Conservation (phyloP, 805 yeast genomes). For the Lipomyces spencermartinsiae region DNA sequence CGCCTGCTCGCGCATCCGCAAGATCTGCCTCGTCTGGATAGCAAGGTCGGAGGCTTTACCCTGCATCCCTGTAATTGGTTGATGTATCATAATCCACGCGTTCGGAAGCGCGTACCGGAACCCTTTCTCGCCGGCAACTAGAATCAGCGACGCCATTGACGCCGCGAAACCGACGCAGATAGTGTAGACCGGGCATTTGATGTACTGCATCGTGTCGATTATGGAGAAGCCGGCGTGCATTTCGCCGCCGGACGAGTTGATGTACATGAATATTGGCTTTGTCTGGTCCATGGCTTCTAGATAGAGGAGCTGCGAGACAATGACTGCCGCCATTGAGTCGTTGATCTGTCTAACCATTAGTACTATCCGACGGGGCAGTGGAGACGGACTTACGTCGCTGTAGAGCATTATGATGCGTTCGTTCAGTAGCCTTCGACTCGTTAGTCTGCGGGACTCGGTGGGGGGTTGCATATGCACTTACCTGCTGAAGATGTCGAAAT, state of each 20-base stretch:
- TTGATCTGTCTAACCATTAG: conserved; percentile 33
- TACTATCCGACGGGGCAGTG: not conserved
- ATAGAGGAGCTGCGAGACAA: conserved; percentile 44
- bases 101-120: conserved; percentile 46
- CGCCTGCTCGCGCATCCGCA: conserved; percentile 44
- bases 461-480: conserved; percentile 1
- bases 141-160: conserved; percentile 47
- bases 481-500: conserved; percentile 37
- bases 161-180: conserved; percentile 49
- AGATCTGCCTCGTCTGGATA: conserved; percentile 47
- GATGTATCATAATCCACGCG: conserved; percentile 48
- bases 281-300: conserved; percentile 38
- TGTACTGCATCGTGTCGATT: conserved; percentile 49
- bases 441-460: not conserved
- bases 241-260: conserved; percentile 48
- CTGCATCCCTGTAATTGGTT: conserved; percentile 45
- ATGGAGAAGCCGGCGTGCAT: conserved; percentile 48
- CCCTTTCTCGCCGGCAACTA: conserved; percentile 45
- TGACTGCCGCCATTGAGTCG: conserved; percentile 39
- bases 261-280: conserved; percentile 41
- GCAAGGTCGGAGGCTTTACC: conserved; percentile 44
- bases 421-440: conserved; percentile 36
- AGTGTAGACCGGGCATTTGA: conserved; percentile 46
- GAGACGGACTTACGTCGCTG: conserved; percentile 32
- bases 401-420: conserved; percentile 44